phyloP scores from a whole-genome alignment of 805 yeast genomes.

The Jamesozyma lodderae region DNA sequence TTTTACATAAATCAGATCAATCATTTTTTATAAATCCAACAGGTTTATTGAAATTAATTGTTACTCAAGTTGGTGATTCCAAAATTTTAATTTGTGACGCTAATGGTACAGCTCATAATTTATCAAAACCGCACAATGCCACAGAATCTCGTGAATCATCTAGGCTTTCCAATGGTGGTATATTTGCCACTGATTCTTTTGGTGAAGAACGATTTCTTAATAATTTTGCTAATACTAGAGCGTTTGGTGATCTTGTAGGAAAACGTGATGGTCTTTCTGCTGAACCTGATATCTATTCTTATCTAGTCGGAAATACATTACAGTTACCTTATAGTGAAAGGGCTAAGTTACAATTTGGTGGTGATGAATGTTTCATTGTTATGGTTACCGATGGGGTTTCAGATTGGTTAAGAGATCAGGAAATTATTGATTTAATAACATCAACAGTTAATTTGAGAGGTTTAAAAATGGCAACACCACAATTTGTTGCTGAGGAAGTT shows the following conservation, averaged over 20 bases:
- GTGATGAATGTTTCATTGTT: constrained; percentile 80
- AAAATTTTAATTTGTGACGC: constrained; percentile 78
- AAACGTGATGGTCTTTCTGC: constrained; percentile 81
- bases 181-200: constrained; percentile 69
- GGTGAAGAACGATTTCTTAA: constrained; percentile 79
- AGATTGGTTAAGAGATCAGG: constrained; percentile 76
- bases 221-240: constrained; percentile 80
- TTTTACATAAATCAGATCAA: constrained; percentile 15
- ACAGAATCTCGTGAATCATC: constrained; percentile 68
- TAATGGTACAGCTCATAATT: constrained; percentile 66
- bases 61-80: constrained; percentile 92
- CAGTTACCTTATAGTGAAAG: constrained; percentile 33
- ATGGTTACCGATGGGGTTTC: constrained; percentile 85
- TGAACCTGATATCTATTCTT: constrained; percentile 79
- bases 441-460: constrained; percentile 54
- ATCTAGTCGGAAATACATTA: constrained; percentile 52
- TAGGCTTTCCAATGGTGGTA: constrained; percentile 35
- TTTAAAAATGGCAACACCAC: constrained; percentile 69
- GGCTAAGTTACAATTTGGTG: constrained; percentile 46
- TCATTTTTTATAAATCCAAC: constrained; percentile 44
- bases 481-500: constrained; percentile 75
- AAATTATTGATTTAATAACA: constrained; percentile 76
- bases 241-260: constrained; percentile 82
- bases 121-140: constrained; percentile 82
- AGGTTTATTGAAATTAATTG: constrained; percentile 55